phyloP scores from a whole-genome alignment of 768 basidiomycete species.

The Pisolithus sp. region DNA sequence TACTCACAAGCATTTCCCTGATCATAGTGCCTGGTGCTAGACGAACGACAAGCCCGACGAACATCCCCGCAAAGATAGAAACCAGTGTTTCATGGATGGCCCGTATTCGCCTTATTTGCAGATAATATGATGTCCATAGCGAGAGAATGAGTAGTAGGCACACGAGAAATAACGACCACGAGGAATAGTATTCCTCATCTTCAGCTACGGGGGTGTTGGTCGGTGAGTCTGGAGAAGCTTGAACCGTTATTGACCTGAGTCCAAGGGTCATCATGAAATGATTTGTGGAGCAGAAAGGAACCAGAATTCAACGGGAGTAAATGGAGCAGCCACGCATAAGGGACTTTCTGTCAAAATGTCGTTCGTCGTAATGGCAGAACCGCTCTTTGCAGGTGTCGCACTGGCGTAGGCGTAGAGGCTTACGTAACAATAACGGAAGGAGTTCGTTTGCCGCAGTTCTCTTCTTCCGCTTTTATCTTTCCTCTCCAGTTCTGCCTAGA shows the following conservation, averaged over 20 bases:
- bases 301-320: background rate
- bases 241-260: constrained; percentile 29
- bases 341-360: background rate
- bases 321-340: background rate
- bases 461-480: too few species aligned
- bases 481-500: too few species aligned
- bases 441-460: too few species aligned
- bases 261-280: constrained; percentile 33
- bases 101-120: constrained; percentile 94
- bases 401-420: too few species aligned
- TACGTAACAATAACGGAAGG: too few species aligned
- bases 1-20: constrained; percentile 91
- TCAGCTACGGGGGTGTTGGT: constrained; percentile 43
- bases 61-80: constrained; percentile 93
- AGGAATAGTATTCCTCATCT: constrained; percentile 87
- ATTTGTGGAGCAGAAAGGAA: background rate
- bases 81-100: constrained; percentile 95
- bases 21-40: constrained; percentile 92
- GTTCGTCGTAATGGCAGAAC: too few species aligned
- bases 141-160: constrained; percentile 90
- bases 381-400: too few species aligned
- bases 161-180: constrained; percentile 91
- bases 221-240: constrained; percentile 18
- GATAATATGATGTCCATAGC: constrained; percentile 93
- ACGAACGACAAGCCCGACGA: constrained; percentile 86